Conservation (phyloP, 495 filamentous ascomycete species). For the Durotheca rogersii region DNA sequence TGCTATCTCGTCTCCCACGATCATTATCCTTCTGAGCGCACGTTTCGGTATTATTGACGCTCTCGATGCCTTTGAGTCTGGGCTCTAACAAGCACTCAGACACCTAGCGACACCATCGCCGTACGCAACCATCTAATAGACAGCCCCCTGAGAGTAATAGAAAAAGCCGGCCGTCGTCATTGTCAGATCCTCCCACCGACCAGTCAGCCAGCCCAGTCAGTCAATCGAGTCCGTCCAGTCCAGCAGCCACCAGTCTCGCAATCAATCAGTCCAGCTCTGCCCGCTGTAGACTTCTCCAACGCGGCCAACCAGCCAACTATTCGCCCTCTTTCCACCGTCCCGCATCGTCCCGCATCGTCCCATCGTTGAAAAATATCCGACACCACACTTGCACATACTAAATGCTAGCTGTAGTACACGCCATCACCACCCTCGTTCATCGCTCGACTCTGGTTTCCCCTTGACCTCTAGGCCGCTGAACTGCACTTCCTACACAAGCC, state of each 20-base stretch:
- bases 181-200: background rate
- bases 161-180: background rate
- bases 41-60: slow-evolving; percentile 17
- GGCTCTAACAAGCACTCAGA: too few species aligned
- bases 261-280: background rate
- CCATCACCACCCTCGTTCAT: slow-evolving; percentile 30
- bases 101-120: background rate
- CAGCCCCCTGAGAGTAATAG: too few species aligned
- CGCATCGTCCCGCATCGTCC: slow-evolving; percentile 22
- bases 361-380: slow-evolving; percentile 26
- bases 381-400: slow-evolving; percentile 16
- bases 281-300: slow-evolving; percentile 16
- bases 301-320: slow-evolving; percentile 1
- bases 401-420: slow-evolving; percentile 14
- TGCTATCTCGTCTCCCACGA: slow-evolving; percentile 25
- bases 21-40: slow-evolving; percentile 22
- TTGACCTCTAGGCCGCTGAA: slow-evolving; percentile 19
- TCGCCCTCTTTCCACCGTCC: slow-evolving; percentile 4
- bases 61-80: slow-evolving; percentile 22
- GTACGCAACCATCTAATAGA: too few species aligned
- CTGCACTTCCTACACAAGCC: slow-evolving; percentile 8
- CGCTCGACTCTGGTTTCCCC: slow-evolving; percentile 10
- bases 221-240: background rate
- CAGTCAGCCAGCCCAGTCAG: background rate
- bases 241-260: background rate